Evolutionary conservation across 371 early-diverging fungal genomes (phyloP).

Genomic region (Funneliformis caledonium): DNA sequence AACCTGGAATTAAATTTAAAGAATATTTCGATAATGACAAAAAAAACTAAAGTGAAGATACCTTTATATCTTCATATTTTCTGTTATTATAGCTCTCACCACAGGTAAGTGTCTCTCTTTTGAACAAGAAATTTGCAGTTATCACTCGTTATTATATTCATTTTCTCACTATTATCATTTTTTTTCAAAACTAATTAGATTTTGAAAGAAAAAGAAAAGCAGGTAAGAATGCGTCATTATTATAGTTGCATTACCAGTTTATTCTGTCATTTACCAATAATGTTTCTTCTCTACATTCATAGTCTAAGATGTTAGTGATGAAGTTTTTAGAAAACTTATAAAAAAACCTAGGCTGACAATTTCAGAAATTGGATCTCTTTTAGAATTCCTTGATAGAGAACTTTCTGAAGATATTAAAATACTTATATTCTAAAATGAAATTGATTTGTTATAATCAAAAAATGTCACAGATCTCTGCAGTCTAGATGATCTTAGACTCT

Average conservation of each 20-base stretch:
- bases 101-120: conserved; percentile 16
- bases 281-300: no score
- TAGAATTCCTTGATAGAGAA: not conserved
- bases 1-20: no score
- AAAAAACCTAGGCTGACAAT: not conserved
- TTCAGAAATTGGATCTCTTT: not conserved
- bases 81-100: not conserved
- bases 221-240: no score
- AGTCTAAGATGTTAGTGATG: not conserved
- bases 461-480: not conserved
- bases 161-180: no score
- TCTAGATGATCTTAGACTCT: not conserved
- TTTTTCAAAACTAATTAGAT: no score
- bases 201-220: no score
- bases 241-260: no score
- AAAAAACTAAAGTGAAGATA: not conserved
- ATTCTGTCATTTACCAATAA: not conserved
- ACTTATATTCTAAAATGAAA: not conserved
- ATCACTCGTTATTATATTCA: no score
- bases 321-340: not conserved
- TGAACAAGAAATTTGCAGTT: not conserved
- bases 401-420: not conserved
- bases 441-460: not conserved
- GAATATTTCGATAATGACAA: no score
- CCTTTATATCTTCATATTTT: conserved; percentile 47